A percentile compares a stretch with the other conserved stretches of the same genome.
phyloP scores from a whole-genome alignment of 2,329 filamentous ascomycete species.

The Eutypa lata region DNA sequence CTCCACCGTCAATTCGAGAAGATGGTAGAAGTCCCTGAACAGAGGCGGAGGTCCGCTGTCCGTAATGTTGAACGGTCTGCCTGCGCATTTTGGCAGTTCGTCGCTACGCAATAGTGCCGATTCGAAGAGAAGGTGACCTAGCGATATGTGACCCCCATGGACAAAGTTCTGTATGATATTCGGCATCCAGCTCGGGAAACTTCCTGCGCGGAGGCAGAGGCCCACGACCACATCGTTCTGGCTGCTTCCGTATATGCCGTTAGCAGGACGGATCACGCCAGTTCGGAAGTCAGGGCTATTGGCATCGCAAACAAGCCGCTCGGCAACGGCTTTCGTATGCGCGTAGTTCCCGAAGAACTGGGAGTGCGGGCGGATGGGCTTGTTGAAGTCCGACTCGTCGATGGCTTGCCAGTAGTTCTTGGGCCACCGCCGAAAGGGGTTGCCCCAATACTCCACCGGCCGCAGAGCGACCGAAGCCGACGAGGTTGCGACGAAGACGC shows the following conservation, averaged over 20 bases:
- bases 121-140: slow-evolving; percentile 53
- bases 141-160: slow-evolving; percentile 48
- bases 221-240: slow-evolving; percentile 40
- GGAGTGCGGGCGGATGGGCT: slow-evolving; percentile 32
- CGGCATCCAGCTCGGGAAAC: slow-evolving; percentile 39
- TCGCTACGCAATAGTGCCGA: slow-evolving; percentile 40
- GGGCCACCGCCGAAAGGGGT: slow-evolving; percentile 36
- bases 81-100: slow-evolving; percentile 33
- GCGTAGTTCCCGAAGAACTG: slow-evolving; percentile 45
- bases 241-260: slow-evolving; percentile 49
- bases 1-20: slow-evolving; percentile 26
- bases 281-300: slow-evolving; percentile 42
- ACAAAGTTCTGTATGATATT: slow-evolving; percentile 49
- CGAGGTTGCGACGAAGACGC: slow-evolving; percentile 44
- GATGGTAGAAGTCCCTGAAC: slow-evolving; percentile 37
- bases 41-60: slow-evolving; percentile 44
- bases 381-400: slow-evolving; percentile 37
- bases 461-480: slow-evolving; percentile 41
- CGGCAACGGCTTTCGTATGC: slow-evolving; percentile 43
- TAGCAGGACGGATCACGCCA: slow-evolving; percentile 51
- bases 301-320: slow-evolving; percentile 37
- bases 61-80: slow-evolving; percentile 48
- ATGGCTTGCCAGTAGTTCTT: slow-evolving; percentile 37
- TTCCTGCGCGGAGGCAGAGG: slow-evolving; percentile 12
- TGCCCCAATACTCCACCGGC: slow-evolving; percentile 34